Evolutionary conservation across 441 rosid genomes (phyloP), one percentile per base, ranked within the genome.

Genomic region (Jatropha podagrica): DNA sequence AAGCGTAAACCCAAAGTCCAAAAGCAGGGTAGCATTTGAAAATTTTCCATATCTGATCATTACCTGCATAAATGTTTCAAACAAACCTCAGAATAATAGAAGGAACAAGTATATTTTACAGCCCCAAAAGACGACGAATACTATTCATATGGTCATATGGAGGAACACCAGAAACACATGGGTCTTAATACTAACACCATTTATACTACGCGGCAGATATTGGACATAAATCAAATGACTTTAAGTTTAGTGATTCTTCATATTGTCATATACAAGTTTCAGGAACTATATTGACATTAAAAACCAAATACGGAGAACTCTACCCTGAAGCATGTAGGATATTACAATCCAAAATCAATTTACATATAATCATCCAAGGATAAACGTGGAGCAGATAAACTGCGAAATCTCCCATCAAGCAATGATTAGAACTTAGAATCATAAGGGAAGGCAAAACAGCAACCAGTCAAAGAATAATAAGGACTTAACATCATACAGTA

Each of bases 1-100:
- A 76, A 91, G 81, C 13, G 93, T 83, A 81, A 95, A 95, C 68
- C 97, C 98, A 40, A 90, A 95, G 77, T 92, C 97, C 85, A 88
- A 81, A 76, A 91, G 81, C 83, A 95, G 86, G 65, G 87, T 79
- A 37, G 94, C 90, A 88, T 92, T 95, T 68, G 97, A 74, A 85
- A 89, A 82, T 77, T 88, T 87, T 58, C 98, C 98, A 52, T 94
- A 92, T 32, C 85, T 81, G 78, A 94, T 88, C 72, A 83, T 74
- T 66, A 94, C 91, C 97, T 92, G 74, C 55, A 69, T 55, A 80
- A 79, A 51, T 64, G 66, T 55, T 80, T 67, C 65, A 65, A 73
- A 51, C 67, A 56, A 60, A 42, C 71, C 64, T 62, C 32, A 75
- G 58, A 72, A 72, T 68, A 20, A 27, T 44, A 7, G 44, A 63